phyloP scores from a whole-genome alignment of 202 grass and related monocot genomes.

The Alloteropsis angusta region DNA sequence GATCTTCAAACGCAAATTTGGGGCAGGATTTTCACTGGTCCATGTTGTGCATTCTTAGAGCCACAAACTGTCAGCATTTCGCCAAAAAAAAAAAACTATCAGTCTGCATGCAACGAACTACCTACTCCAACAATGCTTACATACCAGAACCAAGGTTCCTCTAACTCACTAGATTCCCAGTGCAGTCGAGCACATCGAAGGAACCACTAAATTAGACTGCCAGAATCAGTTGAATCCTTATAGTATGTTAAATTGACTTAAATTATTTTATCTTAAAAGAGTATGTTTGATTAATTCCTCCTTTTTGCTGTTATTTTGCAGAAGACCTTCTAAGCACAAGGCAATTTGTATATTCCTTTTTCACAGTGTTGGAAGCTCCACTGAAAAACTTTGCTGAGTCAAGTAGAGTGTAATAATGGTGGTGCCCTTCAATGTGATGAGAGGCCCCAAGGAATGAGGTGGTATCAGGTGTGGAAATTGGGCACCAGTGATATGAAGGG shows the following conservation, averaged over 20 bases:
- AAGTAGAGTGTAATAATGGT: background rate
- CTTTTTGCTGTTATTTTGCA: background rate
- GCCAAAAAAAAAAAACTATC: too few species aligned
- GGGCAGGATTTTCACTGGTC: too few species aligned
- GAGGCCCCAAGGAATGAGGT: constrained; percentile 24
- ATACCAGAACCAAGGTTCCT: too few species aligned
- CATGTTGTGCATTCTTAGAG: background rate
- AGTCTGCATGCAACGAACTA: too few species aligned
- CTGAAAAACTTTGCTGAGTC: background rate
- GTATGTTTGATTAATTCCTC: background rate
- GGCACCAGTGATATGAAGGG: constrained; percentile 24
- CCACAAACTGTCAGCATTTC: background rate
- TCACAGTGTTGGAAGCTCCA: background rate
- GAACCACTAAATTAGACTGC: too few species aligned
- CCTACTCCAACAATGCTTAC: too few species aligned
- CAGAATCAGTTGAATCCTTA: background rate
- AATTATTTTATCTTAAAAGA: background rate
- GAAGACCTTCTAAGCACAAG: background rate
- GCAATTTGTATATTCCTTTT: background rate
- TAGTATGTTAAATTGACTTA: background rate
- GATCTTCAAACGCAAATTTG: background rate
- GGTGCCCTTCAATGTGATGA: background rate
- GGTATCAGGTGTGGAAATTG: background rate
- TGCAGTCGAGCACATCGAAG: too few species aligned
- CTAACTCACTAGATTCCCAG: too few species aligned